Evolutionary conservation across 176 grass and related monocot genomes (phyloP).

Genomic region (Triticum timopheevii): DNA sequence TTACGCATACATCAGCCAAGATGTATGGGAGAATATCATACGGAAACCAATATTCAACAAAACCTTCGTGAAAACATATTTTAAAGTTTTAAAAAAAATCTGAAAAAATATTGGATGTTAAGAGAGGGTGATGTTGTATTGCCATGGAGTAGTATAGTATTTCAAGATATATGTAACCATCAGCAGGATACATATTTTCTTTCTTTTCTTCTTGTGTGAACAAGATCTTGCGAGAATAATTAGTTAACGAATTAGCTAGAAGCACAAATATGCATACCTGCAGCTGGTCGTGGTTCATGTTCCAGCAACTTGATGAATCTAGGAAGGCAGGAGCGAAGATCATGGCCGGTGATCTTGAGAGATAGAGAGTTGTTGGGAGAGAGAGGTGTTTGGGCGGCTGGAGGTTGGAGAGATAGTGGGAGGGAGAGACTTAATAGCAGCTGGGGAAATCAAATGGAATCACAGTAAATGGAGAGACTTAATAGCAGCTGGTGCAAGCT

Average conservation of each 20-base stretch:
- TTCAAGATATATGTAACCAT: too few relatives aligned
- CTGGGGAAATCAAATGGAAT: constrained; percentile 11
- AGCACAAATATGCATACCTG: constrained; percentile 20
- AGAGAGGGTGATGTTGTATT: too few relatives aligned
- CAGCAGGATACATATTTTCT: not conserved
- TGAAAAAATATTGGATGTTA: too few relatives aligned
- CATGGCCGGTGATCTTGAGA: constrained; percentile 31
- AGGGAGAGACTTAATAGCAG: constrained; percentile 19
- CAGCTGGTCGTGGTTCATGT: constrained; percentile 44
- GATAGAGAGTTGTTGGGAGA: not conserved
- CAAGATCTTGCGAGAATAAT: not conserved
- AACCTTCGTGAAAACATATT: too few relatives aligned
- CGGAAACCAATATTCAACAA: too few relatives aligned
- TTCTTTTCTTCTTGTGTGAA: not conserved
- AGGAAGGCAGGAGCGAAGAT: constrained; percentile 41
- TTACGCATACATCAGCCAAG: not conserved
- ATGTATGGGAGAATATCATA: not conserved
- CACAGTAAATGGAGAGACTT: not conserved
- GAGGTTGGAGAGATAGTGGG: constrained; percentile 38
- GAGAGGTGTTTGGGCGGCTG: constrained; percentile 10
- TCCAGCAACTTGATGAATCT: constrained; percentile 52
- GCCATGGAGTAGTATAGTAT: too few relatives aligned
- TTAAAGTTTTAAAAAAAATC: too few relatives aligned
- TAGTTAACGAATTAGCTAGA: not conserved
- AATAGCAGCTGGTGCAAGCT: too few relatives aligned